Base-by-base conservation (phyloP, 202 grass and related monocot species). In the Setaria italica region DNA sequence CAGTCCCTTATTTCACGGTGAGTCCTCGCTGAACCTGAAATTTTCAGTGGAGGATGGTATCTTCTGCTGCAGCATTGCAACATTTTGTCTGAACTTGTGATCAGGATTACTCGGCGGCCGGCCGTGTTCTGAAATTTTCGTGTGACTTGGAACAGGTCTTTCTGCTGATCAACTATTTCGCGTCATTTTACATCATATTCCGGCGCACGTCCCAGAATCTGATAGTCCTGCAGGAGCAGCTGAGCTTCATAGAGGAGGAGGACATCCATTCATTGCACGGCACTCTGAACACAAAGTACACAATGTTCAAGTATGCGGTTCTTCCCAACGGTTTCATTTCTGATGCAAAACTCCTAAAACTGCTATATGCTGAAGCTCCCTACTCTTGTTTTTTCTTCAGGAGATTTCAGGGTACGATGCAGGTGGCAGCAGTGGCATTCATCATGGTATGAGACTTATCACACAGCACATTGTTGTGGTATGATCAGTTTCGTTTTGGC, bases 341-440 rank as follows among this genome's bases (percentile, higher is more conserved):
- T 64, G 34, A 56, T 43, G 46, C 14, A 73, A 53, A 64, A 72
- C 35, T 72, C 35, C 6, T 20, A 21, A 39, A 73, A 57, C 49
- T 51, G 43, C 20, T 67, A 19, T 68, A 74, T 79, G 9, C 66
- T 73, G 49, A 72, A 66, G 37, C 15, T 82, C 15, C 15, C n/a
- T 20, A 7, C n/a, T 67, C 10, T 63, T 76, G 10, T 76, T 25
- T 17, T 30, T 37, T 39, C 37, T 63, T 39, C 90, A 95, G 96
- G 93, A 95, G 91, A 91, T 99, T 99, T 88, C 96, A 95, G 87
- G 88, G 88, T 17, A 93, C 93, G 58, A 99, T 99, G 96, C 96
- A 99, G 86, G 89, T 99, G 56, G 90, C 91, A 9, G 91, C 92
- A 45, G 78, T 99, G 62, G 88, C 87, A 83, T 94, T 95, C 80